Base-by-base conservation (phyloP, 192 early-diverging fungal genomes). In the Haplosporangium gracile region DNA sequence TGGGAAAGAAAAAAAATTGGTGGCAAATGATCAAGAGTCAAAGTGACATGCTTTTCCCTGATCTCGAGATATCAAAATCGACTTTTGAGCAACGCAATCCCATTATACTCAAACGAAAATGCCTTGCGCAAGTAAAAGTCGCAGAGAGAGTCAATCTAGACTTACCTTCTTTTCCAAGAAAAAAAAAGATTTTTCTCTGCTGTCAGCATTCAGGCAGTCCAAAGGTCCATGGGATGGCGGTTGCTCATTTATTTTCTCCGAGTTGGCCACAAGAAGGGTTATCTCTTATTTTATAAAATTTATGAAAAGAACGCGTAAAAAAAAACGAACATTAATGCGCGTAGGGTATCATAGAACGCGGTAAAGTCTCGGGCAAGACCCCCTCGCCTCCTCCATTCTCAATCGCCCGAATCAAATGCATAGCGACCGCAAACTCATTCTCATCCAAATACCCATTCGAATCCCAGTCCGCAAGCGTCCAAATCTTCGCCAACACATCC, bases 371-470 rank as follows among this genome's bases (percentile, higher is more conserved):
- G 0, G 91, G 91, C 45, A 92, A 71, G 8, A 81, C 65, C 0
- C 29, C 72, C 26, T 80, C 81, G n/a, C 88, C 89, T 51, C 92
- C 91, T 57, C 92, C 91, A 57, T 73, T 71, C 42, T 88, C 81
- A 2, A 90, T 77, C 8, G 87, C 88, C 72, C 90, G 86, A 22
- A 89, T 88, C 32, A 96, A 77, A 79, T 95, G 94, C 95, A 97
- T 96, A 1, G 95, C 95, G 5, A 96, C 95, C 45, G 93, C 90
- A 85, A 97, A 97, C 89, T 97, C 95, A 74, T 97, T 96, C 57
- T 90, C 75, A 71, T 96, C 95, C 80, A 97, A 87, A 70, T 95
- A 96, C n/a, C 96, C 96, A 75, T 95, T 93, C 29, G 83, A 79
- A 75, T 95, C 94, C 95, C 95, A 96, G 75, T 97, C 96, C 26